Conservation (phyloP, 805 yeast genomes). For the Ogataea nonfermentans region DNA sequence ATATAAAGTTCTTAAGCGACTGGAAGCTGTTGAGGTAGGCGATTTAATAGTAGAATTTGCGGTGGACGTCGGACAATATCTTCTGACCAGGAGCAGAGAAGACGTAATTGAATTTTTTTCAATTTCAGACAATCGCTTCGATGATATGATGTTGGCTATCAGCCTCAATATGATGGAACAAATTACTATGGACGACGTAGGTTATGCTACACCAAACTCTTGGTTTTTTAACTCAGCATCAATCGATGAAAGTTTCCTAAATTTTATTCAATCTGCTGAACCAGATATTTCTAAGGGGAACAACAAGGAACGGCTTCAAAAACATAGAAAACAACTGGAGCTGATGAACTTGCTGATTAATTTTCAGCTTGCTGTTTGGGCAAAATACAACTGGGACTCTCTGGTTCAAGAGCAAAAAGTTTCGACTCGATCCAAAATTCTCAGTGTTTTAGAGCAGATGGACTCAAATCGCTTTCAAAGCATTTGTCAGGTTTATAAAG, state of each 20-base stretch:
- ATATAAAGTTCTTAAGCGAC: constrained; percentile 3
- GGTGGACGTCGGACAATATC: constrained; percentile 8
- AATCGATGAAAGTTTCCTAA: constrained; percentile 9
- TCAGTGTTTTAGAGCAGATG: constrained; percentile 5
- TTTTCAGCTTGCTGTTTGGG: constrained; percentile 18
- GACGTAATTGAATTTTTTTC: constrained; percentile 19
- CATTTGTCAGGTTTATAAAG: constrained; percentile 6
- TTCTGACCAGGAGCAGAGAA: constrained; percentile 1
- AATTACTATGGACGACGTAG: constrained; percentile 12
- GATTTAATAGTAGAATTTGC: constrained; percentile 9
- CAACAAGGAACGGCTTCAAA: background rate
- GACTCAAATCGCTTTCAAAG: constrained; percentile 11
- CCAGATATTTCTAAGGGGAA: constrained; percentile 7
- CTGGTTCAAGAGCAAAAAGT: background rate
- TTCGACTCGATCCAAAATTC: constrained; percentile 2
- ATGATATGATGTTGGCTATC: constrained; percentile 11
- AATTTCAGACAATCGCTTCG: background rate
- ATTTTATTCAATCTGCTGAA: constrained; percentile 9
- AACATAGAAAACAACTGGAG: background rate
- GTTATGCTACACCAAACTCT: constrained; percentile 5
- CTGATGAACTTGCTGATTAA: constrained; percentile 13
- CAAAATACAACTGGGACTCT: constrained; percentile 14
- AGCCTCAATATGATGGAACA: constrained; percentile 13
- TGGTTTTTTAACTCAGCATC: constrained; percentile 15
- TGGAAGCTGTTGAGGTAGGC: background rate